Conservation (phyloP, 2,329 filamentous ascomycete genomes). For the Nemania diffusa region DNA sequence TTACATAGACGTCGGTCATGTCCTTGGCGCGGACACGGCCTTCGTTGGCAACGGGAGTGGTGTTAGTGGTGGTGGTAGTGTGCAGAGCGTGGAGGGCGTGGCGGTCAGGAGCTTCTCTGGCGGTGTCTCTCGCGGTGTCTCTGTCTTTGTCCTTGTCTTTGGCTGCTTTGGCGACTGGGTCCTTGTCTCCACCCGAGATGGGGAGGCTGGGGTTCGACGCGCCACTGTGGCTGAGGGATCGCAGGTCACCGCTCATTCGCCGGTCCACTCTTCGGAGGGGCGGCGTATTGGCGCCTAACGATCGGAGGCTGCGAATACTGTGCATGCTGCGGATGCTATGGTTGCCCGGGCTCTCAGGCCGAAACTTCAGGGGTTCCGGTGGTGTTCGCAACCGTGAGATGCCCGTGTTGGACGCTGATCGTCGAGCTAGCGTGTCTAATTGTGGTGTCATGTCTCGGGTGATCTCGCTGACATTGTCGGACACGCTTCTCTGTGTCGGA, state of each 20-base stretch:
- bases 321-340: conserved; percentile 48
- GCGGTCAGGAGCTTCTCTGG: conserved; percentile 48
- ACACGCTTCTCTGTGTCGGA: conserved; percentile 51
- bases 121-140: conserved; percentile 47
- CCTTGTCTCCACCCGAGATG: conserved; percentile 40
- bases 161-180: conserved; percentile 48
- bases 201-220: conserved; percentile 47
- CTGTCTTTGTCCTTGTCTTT: conserved; percentile 45
- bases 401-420: conserved; percentile 65
- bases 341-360: conserved; percentile 72
- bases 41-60: conserved; percentile 83
- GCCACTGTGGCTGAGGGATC: conserved; percentile 70
- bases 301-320: conserved; percentile 53
- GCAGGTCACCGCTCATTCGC: conserved; percentile 79
- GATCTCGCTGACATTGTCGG: conserved; percentile 48
- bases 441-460: conserved; percentile 40
- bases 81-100: conserved; percentile 36
- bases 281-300: conserved; percentile 66
- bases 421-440: conserved; percentile 48
- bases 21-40: conserved; percentile 84
- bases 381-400: conserved; percentile 63
- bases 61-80: conserved; percentile 56
- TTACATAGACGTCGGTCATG: conserved; percentile 95
- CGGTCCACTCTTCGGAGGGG: conserved; percentile 75
- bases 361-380: conserved; percentile 63